phyloP scores from a whole-genome alignment of 2,329 filamentous ascomycete genomes.

The Sporothrix pseudoabietina region DNA sequence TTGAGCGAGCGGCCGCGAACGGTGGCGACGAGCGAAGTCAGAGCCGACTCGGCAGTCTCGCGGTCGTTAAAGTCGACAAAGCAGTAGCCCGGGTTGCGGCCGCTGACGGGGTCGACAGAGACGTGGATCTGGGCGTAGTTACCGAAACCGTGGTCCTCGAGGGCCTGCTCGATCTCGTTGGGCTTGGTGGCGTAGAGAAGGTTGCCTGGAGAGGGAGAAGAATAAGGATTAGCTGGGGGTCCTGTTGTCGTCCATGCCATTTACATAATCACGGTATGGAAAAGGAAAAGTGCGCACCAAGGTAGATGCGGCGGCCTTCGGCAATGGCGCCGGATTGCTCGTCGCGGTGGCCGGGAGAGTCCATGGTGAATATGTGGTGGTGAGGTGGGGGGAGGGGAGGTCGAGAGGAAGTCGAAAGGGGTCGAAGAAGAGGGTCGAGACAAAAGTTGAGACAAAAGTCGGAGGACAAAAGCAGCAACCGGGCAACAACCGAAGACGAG shows the following conservation, averaged over 20 bases:
- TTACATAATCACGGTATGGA: not conserved
- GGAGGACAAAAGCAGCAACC: not conserved
- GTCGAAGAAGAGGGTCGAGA: not conserved
- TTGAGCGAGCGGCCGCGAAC: conserved; percentile 63
- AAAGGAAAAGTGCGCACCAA: conserved; percentile 9
- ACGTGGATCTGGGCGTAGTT: conserved; percentile 63
- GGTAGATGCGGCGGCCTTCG: conserved; percentile 33
- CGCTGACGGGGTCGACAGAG: conserved; percentile 67
- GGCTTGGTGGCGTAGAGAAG: conserved; percentile 58
- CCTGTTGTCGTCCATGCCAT: conserved; percentile 46
- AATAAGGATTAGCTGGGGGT: conserved; percentile 43
- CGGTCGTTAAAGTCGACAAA: conserved; percentile 67
- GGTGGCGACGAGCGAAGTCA: conserved; percentile 56
- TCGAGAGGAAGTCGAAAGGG: not conserved
- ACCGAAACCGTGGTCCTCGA: conserved; percentile 42
- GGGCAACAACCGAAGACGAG: not conserved
- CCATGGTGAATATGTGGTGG: conserved; percentile 21
- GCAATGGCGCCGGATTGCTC: conserved; percentile 27
- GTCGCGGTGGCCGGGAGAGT: conserved; percentile 22
- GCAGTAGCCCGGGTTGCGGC: conserved; percentile 72
- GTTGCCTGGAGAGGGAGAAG: conserved; percentile 51
- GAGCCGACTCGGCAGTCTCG: conserved; percentile 59
- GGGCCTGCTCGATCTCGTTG: conserved; percentile 43
- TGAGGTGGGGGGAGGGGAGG: not conserved
- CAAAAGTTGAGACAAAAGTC: not conserved